Percentiles rank a stretch among this genome's conserved stretches.
Evolutionary conservation across 2,329 filamentous ascomycete genomes (phyloP).

Genomic region (Cercospora sp.): DNA sequence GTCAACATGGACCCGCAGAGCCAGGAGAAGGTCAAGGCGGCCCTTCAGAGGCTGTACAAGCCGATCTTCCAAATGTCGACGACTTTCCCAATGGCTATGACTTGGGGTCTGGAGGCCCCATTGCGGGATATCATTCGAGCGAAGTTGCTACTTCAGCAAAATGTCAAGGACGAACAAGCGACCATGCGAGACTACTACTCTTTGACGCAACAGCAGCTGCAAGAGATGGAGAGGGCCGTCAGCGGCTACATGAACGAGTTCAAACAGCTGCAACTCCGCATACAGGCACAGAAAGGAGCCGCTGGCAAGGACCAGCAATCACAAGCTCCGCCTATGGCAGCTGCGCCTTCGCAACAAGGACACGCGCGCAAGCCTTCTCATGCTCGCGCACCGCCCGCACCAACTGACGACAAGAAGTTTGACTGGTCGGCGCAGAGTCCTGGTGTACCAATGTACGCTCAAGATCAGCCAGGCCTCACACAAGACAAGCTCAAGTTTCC

Average conservation of each 20-base stretch:
- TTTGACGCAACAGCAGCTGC: slow-evolving; percentile 30
- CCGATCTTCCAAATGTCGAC: slow-evolving; percentile 30
- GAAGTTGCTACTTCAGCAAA: slow-evolving; percentile 33
- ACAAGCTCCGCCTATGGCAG: slow-evolving; percentile 22
- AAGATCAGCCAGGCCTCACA: slow-evolving; percentile 51
- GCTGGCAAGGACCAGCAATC: slow-evolving; percentile 24
- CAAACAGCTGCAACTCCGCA: slow-evolving; percentile 27
- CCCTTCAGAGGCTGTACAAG: slow-evolving; percentile 32
- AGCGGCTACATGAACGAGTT: slow-evolving; percentile 33
- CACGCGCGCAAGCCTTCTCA: slow-evolving; percentile 33
- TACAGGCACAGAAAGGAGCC: slow-evolving; percentile 17
- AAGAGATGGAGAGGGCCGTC: slow-evolving; percentile 29
- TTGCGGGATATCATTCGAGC: slow-evolving; percentile 33
- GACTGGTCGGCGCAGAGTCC: slow-evolving; percentile 43
- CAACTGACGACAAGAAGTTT: slow-evolving; percentile 39
- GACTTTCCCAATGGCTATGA: slow-evolving; percentile 28
- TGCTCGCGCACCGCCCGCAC: slow-evolving; percentile 35
- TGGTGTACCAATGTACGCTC: slow-evolving; percentile 59
- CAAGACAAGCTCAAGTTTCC: slow-evolving; percentile 60
- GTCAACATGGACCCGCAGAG: slow-evolving; percentile 27
- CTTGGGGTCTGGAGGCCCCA: slow-evolving; percentile 25
- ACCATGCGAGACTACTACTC: slow-evolving; percentile 35
- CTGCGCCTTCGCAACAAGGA: slow-evolving; percentile 27
- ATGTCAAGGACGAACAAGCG: slow-evolving; percentile 28
- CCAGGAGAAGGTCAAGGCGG: slow-evolving; percentile 24